Percentiles rank a stretch among this genome's conserved stretches.
Evolutionary conservation across 2,329 filamentous ascomycete species (phyloP).

Genomic region (Coleophoma crateriformis): DNA sequence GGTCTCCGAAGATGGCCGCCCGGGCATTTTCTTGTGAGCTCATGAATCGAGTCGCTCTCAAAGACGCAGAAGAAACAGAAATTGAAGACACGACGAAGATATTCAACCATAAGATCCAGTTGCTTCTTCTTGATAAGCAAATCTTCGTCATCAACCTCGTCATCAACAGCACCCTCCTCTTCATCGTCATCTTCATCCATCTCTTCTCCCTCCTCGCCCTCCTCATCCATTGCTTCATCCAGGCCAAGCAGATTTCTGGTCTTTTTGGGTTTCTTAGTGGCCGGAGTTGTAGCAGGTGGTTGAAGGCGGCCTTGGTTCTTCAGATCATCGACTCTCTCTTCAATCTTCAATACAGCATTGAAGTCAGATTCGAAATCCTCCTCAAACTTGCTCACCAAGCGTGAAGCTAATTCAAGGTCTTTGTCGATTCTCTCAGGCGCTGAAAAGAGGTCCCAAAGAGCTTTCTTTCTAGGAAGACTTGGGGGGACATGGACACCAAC

Average conservation of each 20-base stretch:
- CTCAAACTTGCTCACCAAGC: slow-evolving; percentile 80
- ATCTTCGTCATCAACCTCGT: slow-evolving; percentile 87
- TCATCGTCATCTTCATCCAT: slow-evolving; percentile 77
- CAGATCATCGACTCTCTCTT: slow-evolving; percentile 80
- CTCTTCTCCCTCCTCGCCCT: slow-evolving; percentile 62
- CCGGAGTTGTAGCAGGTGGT: slow-evolving; percentile 48
- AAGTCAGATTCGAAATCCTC: slow-evolving; percentile 72
- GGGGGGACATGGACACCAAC: slow-evolving; percentile 94
- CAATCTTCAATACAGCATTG: slow-evolving; percentile 74
- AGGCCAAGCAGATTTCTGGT: slow-evolving; percentile 49
- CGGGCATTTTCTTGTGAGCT: slow-evolving; percentile 91
- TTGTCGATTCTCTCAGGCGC: slow-evolving; percentile 89
- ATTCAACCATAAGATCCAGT: slow-evolving; percentile 91
- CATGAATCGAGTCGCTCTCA: slow-evolving; percentile 94
- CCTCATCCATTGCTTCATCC: slow-evolving; percentile 57
- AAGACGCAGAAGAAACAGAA: slow-evolving; percentile 99
- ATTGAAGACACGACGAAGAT: slow-evolving; percentile 92
- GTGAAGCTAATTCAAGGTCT: slow-evolving; percentile 76
- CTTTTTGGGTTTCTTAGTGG: slow-evolving; percentile 57
- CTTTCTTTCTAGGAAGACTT: slow-evolving; percentile 82
- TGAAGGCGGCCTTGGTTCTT: slow-evolving; percentile 72
- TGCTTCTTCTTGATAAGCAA: slow-evolving; percentile 92
- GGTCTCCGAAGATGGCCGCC: slow-evolving; percentile 95
- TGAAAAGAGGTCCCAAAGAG: slow-evolving; percentile 93
- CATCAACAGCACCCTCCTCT: slow-evolving; percentile 56